Conservation (phyloP, 2,329 filamentous ascomycete species). For the Aspergillus fumigatus region DNA sequence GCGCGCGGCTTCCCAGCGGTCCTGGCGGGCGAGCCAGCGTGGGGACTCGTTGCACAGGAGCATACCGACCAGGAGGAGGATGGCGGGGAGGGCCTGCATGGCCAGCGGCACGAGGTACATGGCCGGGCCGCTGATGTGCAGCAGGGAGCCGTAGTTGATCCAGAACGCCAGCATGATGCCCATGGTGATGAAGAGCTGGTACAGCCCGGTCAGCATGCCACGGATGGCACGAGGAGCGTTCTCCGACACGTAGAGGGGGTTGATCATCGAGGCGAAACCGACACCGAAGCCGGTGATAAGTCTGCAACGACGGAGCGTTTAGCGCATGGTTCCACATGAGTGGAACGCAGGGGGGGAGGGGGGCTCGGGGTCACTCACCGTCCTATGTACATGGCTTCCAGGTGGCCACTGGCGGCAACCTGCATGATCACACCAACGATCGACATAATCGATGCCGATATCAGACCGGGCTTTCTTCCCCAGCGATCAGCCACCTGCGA, state of each 20-base stretch:
- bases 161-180: slow-evolving; percentile 45
- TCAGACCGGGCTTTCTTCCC: slow-evolving; percentile 54
- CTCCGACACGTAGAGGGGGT: slow-evolving; percentile 58
- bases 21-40: slow-evolving; percentile 63
- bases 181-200: slow-evolving; percentile 54
- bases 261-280: slow-evolving; percentile 52
- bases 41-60: slow-evolving; percentile 61
- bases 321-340: not conserved
- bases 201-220: slow-evolving; percentile 56
- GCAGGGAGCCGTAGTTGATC: slow-evolving; percentile 52
- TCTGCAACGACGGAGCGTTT: slow-evolving; percentile 9
- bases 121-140: slow-evolving; percentile 46
- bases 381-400: slow-evolving; percentile 63
- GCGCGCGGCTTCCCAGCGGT: slow-evolving; percentile 63
- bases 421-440: slow-evolving; percentile 62
- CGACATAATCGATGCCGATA: slow-evolving; percentile 54
- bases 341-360: no score
- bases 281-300: slow-evolving; percentile 51
- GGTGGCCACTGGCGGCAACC: slow-evolving; percentile 55
- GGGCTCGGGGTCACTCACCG: slow-evolving; percentile 40
- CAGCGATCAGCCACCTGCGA: slow-evolving; percentile 38
- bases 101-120: slow-evolving; percentile 60
- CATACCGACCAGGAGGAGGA: slow-evolving; percentile 59
- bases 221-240: slow-evolving; percentile 57
- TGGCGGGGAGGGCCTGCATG: slow-evolving; percentile 60